These are phyloP conservation scores for Kodamaea fukazawae DNA, from an alignment of 805 yeast species.

Conservation along the genomic window DNA sequence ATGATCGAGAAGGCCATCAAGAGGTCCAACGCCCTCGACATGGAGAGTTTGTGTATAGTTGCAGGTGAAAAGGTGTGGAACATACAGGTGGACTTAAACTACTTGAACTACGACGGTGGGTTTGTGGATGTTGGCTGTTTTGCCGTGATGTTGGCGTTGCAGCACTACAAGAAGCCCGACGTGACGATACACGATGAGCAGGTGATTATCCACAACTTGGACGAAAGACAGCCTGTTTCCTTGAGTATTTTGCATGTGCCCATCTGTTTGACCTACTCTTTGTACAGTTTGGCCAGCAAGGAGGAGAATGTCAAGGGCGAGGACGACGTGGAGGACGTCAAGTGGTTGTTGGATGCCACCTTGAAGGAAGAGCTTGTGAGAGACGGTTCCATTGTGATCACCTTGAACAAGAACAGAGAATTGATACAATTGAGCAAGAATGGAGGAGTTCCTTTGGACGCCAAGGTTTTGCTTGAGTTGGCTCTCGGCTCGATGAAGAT, in stretches of 20 bases:
- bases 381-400: constrained; percentile 78
- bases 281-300: constrained; percentile 63
- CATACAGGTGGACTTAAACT: constrained; percentile 85
- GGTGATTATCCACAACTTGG: constrained; percentile 62
- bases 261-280: constrained; percentile 83
- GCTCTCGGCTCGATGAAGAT: constrained; percentile 61
- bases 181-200: constrained; percentile 60
- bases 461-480: constrained; percentile 63
- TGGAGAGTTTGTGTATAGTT: constrained; percentile 84
- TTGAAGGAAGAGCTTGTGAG: constrained; percentile 72
- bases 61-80: constrained; percentile 93
- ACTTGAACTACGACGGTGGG: constrained; percentile 89
- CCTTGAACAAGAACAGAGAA: constrained; percentile 87
- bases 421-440: constrained; percentile 86
- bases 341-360: constrained; percentile 72
- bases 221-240: constrained; percentile 85
- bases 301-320: constrained; percentile 69
- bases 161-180: constrained; percentile 84
- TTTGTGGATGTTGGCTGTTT: constrained; percentile 86
- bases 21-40: constrained; percentile 85
- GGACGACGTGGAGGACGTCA: constrained; percentile 49
- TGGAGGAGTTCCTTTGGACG: constrained; percentile 86
- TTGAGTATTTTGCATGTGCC: constrained; percentile 86
- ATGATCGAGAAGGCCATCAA: constrained; percentile 89
- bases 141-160: constrained; percentile 82